Percentiles rank a stretch among this genome's conserved stretches.
These are phyloP conservation scores for Talaromyces borbonicus DNA, from an alignment of 495 filamentous ascomycete genomes.

Conservation along the genomic window DNA sequence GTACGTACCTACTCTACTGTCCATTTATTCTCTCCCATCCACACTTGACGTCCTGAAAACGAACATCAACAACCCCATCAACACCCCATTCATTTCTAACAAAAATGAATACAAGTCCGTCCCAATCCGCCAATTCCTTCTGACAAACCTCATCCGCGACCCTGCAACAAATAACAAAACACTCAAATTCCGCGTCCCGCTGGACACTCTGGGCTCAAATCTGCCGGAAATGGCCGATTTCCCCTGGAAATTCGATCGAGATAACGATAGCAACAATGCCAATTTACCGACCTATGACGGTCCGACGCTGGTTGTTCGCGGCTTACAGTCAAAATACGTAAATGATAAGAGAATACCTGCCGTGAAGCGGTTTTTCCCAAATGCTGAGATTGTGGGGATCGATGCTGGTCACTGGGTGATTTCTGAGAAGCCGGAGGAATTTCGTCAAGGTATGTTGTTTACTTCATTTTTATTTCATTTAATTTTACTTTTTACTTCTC, in stretches of 20 bases:
- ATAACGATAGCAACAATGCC: constrained; percentile 19
- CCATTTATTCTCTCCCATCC: constrained; percentile 5
- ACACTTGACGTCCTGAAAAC: no score
- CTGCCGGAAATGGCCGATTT: constrained; percentile 69
- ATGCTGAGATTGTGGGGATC: constrained; percentile 68
- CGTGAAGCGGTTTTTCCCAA: constrained; percentile 84
- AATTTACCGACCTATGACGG: constrained; percentile 54
- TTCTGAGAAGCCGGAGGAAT: constrained; percentile 82
- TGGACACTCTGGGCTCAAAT: constrained; percentile 44
- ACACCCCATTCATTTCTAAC: background rate
- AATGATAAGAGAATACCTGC: constrained; percentile 78
- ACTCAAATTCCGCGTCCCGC: constrained; percentile 50
- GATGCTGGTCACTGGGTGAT: constrained; percentile 93
- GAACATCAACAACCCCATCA: no score
- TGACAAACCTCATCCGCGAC: constrained; percentile 71
- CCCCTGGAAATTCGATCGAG: constrained; percentile 47
- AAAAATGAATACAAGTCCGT: constrained; percentile 48
- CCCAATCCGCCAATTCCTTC: constrained; percentile 78
- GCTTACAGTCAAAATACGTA: constrained; percentile 76
- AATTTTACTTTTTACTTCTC: background rate
- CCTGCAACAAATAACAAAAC: constrained; percentile 19
- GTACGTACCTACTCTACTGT: constrained; percentile 23
- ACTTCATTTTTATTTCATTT: background rate
- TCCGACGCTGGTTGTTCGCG: constrained; percentile 73
- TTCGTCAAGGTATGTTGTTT: constrained; percentile 57